These are phyloP conservation scores for Pleurotus djamor DNA, from an alignment of 768 basidiomycete genomes.

Conservation along the genomic window DNA sequence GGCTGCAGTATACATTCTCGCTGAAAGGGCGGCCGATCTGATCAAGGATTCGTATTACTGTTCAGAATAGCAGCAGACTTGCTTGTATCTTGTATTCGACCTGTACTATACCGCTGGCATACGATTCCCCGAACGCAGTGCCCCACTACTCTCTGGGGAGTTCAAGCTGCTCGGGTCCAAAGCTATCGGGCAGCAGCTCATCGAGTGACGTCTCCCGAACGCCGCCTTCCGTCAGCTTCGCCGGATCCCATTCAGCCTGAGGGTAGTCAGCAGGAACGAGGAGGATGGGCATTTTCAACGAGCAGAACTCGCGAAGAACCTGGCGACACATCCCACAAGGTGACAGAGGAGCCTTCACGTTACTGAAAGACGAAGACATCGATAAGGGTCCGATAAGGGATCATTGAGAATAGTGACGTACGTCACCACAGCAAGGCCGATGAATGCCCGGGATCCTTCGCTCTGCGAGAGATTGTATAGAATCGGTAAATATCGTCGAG, in stretches of 20 bases:
- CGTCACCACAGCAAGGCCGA: slow-evolving; percentile 78
- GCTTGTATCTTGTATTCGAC: too few species aligned
- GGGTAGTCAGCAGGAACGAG: slow-evolving; percentile 70
- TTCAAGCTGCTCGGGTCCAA: slow-evolving; percentile 84
- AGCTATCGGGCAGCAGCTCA: slow-evolving; percentile 79
- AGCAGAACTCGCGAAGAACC: slow-evolving; percentile 84
- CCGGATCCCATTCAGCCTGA: slow-evolving; percentile 26
- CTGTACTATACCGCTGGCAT: too few species aligned
- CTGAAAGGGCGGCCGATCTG: slow-evolving; percentile 21
- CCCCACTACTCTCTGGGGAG: slow-evolving; percentile 35
- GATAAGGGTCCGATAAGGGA: neutral
- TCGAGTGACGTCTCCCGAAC: slow-evolving; percentile 66
- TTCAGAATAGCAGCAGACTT: too few species aligned
- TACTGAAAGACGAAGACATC: slow-evolving; percentile 45
- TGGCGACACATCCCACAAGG: slow-evolving; percentile 97
- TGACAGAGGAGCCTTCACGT: slow-evolving; percentile 64
- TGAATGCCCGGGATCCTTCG: slow-evolving; percentile 69
- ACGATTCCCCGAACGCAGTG: too few species aligned
- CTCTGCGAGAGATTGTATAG: slow-evolving; percentile 59
- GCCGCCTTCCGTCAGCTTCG: slow-evolving; percentile 43
- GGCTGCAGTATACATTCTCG: slow-evolving; percentile 19
- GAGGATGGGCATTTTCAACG: slow-evolving; percentile 66
- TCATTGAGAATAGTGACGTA: slow-evolving; percentile 32
- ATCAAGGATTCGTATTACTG: too few species aligned
- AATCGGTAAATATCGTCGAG: too few species aligned